Evolutionary conservation across 306 rosid genomes (phyloP), one percentile per base, ranked within the genome.

Genomic region (Prunus kanzakura): DNA sequence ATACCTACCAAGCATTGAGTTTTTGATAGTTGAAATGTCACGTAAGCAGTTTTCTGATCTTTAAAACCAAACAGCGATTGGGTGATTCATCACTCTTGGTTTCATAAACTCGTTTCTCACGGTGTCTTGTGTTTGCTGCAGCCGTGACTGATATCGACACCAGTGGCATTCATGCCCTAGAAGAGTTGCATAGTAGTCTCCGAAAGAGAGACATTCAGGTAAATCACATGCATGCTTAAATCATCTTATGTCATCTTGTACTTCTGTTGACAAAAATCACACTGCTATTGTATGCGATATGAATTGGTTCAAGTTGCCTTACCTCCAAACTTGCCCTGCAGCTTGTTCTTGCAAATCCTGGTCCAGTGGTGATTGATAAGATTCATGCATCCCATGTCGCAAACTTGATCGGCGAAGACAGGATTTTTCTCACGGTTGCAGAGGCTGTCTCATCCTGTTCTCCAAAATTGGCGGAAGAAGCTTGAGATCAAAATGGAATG

Each of bases 101-200:
- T 22, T 30, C 65, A 64, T 56, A 18, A 35, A 72, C 63, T 41
- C 63, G 41, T 77, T 58, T 73, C 76, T 69, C 20, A 13, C 16
- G 14, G 25, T 72, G 30, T 71, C 47, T 56, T 74, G 14, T 43
- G 30, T 78, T 74, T 71, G 22, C 61, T 78, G 77, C 84, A 95
- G 99, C 99, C 1, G 97, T 95, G 30, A 90, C 92, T 8, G 99
- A 95, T 81, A 89, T 95, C 1, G 99, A 95, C 75, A 92, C 97
- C 15, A 95, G 99, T 72, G 99, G 99, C 65, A 95, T 92, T 78
- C 96, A 90, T 77, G 97, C 99, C 81, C 82, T 95, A 51, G 93
- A 92, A 87, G 99, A 95, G 86, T 83, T 95, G 58, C 67, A 88
- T 55, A 85, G 79, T 73, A 88, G 90, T 84, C 97, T 95, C 84